Evolutionary conservation across 768 basidiomycete genomes (phyloP).

Genomic region (Pulveroboletus ravenelii): DNA sequence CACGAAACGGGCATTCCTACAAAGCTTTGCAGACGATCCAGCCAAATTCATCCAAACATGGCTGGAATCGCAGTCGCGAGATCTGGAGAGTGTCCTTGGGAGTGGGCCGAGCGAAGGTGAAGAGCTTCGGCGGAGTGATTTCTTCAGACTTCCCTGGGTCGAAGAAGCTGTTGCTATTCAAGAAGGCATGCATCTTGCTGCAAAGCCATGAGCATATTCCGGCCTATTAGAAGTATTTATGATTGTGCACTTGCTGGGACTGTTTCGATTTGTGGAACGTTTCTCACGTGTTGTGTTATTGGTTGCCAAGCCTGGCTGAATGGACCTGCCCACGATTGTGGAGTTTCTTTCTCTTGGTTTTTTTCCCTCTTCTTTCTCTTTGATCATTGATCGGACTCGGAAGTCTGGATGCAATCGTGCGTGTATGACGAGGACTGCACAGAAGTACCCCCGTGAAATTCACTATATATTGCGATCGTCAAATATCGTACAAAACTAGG

Average conservation of each 20-base stretch:
- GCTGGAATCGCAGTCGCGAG: slow-evolving; percentile 88
- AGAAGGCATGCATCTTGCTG: slow-evolving; percentile 70
- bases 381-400: no score
- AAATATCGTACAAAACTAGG: no score
- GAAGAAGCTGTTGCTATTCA: slow-evolving; percentile 82
- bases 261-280: background rate
- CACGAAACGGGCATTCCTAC: slow-evolving; percentile 81
- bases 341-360: no score
- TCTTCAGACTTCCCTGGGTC: slow-evolving; percentile 91
- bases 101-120: slow-evolving; percentile 81
- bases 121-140: slow-evolving; percentile 82
- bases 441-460: no score
- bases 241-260: background rate
- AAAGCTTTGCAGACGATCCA: slow-evolving; percentile 76
- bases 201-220: slow-evolving; percentile 33
- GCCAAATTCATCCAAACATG: slow-evolving; percentile 81
- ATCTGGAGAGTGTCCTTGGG: slow-evolving; percentile 85
- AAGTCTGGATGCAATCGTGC: no score
- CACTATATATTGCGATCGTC: no score
- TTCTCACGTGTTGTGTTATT: background rate
- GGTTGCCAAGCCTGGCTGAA: background rate
- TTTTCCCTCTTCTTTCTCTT: no score
- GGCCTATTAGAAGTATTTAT: background rate
- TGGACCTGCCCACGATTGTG: background rate
- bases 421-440: no score